A percentile compares a stretch with the other conserved stretches of the same genome.
phyloP scores from a whole-genome alignment of 2,329 filamentous ascomycete genomes.

The Botrytis pseudocinerea region DNA sequence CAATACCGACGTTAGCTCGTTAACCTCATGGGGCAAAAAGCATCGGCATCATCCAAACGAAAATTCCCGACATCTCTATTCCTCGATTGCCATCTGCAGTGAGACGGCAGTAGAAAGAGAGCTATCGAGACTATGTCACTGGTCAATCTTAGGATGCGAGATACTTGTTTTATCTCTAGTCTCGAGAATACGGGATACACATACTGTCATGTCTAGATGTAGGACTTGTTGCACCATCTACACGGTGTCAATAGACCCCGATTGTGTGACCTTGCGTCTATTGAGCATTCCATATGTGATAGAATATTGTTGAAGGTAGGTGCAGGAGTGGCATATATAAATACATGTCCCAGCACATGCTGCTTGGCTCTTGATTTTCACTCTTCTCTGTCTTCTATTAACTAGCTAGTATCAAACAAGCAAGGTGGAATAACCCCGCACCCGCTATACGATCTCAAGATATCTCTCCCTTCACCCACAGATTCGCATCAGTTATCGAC shows the following conservation, averaged over 20 bases:
- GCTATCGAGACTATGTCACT: neutral
- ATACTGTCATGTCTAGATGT: neutral
- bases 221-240: neutral
- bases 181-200: neutral
- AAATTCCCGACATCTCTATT: neutral
- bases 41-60: neutral
- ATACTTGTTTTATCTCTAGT: neutral
- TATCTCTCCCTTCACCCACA: neutral
- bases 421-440: neutral
- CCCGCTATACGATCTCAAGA: neutral
- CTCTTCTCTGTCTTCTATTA: neutral
- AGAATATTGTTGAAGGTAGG: neutral
- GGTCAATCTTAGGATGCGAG: neutral
- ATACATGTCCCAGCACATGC: neutral
- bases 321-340: neutral
- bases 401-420: neutral
- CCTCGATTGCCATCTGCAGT: constrained; percentile 8
- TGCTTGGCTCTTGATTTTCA: neutral
- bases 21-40: neutral
- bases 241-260: constrained; percentile 7
- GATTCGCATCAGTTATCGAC: neutral
- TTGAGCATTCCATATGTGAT: neutral
- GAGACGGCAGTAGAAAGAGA: neutral
- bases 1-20: neutral
- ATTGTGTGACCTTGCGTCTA: neutral